Evolutionary conservation across 305 asterid genomes (phyloP).

Genomic region (Caryopteris hybrid): DNA sequence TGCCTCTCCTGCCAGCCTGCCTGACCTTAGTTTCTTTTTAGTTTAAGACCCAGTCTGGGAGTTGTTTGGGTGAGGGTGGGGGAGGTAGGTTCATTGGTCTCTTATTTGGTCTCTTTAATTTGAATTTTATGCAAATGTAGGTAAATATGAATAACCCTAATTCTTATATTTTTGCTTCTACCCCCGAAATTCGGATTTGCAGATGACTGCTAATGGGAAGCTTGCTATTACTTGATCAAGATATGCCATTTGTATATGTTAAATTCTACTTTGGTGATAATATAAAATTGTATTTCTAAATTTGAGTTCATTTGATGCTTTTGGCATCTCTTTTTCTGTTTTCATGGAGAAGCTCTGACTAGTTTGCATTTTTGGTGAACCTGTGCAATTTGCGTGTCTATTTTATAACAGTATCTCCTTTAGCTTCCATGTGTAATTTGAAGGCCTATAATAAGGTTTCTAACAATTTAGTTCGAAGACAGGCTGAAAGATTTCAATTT

Average conservation of each 20-base stretch:
- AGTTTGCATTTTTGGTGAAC: no score
- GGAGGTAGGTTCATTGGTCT: background rate
- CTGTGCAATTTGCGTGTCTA: background rate
- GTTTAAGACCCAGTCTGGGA: background rate
- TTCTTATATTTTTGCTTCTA: no score
- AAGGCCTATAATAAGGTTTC: background rate
- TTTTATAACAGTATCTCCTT: background rate
- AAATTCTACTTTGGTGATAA: no score
- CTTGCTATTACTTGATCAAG: background rate
- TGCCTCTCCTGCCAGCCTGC: background rate
- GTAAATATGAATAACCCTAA: no score
- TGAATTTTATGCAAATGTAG: no score
- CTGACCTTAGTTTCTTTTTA: background rate
- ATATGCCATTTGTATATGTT: background rate
- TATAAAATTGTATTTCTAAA: no score
- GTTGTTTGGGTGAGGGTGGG: background rate
- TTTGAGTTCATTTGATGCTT: background rate
- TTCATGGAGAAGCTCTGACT: constrained; percentile 6
- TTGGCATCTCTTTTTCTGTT: background rate
- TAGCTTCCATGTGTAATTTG: constrained; percentile 3
- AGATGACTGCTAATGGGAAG: no score
- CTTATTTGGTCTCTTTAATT: no score
- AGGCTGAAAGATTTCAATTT: background rate
- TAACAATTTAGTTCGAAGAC: background rate
- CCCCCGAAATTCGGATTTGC: no score